Percentiles rank a stretch among this genome's conserved stretches.
Evolutionary conservation across 306 rosid species (phyloP).

Genomic region (Prunus mira): DNA sequence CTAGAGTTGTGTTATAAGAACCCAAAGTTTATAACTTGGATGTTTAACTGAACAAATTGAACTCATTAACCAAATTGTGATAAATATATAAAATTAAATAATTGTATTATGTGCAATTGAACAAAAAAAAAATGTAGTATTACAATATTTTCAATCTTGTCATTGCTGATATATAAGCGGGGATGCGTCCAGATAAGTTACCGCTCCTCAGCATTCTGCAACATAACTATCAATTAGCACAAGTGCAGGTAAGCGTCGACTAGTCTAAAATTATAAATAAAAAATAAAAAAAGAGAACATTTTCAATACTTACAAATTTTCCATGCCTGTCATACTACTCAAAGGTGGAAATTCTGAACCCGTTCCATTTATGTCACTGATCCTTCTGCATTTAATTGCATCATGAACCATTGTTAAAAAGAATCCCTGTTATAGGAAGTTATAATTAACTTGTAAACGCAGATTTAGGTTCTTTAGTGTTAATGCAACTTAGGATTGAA

Average conservation of each 20-base stretch:
- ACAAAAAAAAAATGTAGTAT: not conserved
- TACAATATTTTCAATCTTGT: not conserved
- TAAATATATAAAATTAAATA: not conserved
- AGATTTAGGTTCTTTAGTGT: not conserved
- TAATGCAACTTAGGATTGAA: not conserved
- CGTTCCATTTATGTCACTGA: slow-evolving; percentile 24
- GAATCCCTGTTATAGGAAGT: not conserved
- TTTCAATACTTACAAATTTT: slow-evolving; percentile 9
- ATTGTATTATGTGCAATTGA: not conserved
- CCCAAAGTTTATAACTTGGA: not conserved
- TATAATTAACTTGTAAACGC: not conserved
- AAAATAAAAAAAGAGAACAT: not conserved
- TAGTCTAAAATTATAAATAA: not conserved
- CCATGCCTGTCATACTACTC: not conserved
- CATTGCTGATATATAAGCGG: not conserved
- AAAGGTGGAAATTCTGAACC: slow-evolving; percentile 15
- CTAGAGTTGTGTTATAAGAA: not conserved
- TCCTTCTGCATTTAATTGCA: slow-evolving; percentile 21
- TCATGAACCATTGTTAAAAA: not conserved
- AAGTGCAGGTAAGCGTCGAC: not conserved
- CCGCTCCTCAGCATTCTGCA: slow-evolving; percentile 31
- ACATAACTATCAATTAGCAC: not conserved
- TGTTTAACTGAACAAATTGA: not conserved
- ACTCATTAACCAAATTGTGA: not conserved
- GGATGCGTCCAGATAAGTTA: slow-evolving; percentile 17